Percentiles rank a stretch among this genome's conserved stretches.
Conservation (phyloP, 75 land plant species). For the Sequoiadendron giganteum region DNA sequence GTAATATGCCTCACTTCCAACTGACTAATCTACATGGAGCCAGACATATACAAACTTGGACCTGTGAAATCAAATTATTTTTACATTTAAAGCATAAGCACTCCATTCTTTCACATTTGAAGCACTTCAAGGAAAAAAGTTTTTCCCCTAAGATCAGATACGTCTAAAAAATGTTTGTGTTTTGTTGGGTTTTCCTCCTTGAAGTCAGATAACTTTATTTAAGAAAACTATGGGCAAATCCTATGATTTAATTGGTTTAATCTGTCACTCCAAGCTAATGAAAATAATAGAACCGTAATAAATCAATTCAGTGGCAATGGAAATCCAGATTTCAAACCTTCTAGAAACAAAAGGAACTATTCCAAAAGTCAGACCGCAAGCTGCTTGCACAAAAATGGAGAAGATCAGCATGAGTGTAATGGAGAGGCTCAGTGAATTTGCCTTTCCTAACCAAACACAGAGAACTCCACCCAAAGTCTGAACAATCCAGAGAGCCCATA, state of each 20-base stretch:
- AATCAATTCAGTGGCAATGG: background rate
- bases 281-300: too few relatives aligned
- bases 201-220: background rate
- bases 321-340: slow-evolving; percentile 5
- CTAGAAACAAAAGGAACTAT: slow-evolving; percentile 81
- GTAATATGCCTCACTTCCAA: background rate
- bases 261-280: background rate
- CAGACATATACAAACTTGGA: background rate
- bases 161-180: too few relatives aligned
- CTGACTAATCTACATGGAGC: background rate
- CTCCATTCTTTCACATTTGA: too few relatives aligned
- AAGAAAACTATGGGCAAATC: background rate
- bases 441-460: slow-evolving; percentile 61
- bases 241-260: background rate
- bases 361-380: slow-evolving; percentile 79
- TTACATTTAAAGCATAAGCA: too few relatives aligned
- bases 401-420: slow-evolving; percentile 69
- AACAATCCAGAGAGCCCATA: slow-evolving; percentile 80
- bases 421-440: slow-evolving; percentile 39
- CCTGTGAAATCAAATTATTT: background rate
- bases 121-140: too few relatives aligned
- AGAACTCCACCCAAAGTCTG: slow-evolving; percentile 71
- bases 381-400: slow-evolving; percentile 76
- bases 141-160: too few relatives aligned
- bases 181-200: too few relatives aligned